Conservation (phyloP, 495 filamentous ascomycete species). For the Penicillium riverlandense region DNA sequence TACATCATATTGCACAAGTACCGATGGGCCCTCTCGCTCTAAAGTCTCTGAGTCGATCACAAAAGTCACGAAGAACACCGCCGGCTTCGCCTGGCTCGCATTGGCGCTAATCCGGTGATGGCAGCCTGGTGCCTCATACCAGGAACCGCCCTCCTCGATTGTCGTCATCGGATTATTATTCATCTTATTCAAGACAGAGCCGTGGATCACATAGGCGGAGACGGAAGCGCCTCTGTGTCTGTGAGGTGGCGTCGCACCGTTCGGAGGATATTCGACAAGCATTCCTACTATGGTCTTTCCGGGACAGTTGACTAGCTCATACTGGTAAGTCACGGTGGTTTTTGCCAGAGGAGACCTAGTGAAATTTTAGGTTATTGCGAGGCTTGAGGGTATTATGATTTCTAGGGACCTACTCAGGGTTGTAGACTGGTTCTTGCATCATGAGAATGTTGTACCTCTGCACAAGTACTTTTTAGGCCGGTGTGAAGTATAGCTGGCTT, state of each 20-base stretch:
- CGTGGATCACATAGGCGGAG: slow-evolving; percentile 23
- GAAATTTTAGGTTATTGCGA: not conserved
- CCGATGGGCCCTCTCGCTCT: slow-evolving; percentile 20
- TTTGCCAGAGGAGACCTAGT: slow-evolving; percentile 12
- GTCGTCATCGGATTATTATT: slow-evolving; percentile 27
- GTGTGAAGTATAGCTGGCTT: too few relatives aligned
- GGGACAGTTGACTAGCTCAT: slow-evolving; percentile 25
- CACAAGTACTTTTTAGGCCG: too few relatives aligned
- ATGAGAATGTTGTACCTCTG: too few relatives aligned
- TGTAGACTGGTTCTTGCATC: slow-evolving; percentile 16
- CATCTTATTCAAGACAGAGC: slow-evolving; percentile 33
- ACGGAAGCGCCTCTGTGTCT: slow-evolving; percentile 30
- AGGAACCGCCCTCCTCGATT: slow-evolving; percentile 19
- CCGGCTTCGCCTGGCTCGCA: slow-evolving; percentile 24
- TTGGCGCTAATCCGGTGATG: slow-evolving; percentile 37
- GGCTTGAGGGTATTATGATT: not conserved
- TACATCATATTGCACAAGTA: slow-evolving; percentile 22
- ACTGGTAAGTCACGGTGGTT: slow-evolving; percentile 19
- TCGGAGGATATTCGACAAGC: slow-evolving; percentile 26
- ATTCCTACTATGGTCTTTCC: slow-evolving; percentile 27
- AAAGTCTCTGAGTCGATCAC: slow-evolving; percentile 25
- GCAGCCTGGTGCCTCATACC: slow-evolving; percentile 38
- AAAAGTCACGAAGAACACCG: slow-evolving; percentile 21
- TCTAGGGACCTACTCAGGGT: slow-evolving; percentile 6
- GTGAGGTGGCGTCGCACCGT: slow-evolving; percentile 35